A percentile compares a stretch with the other conserved stretches of the same genome.
Conservation (phyloP, 2,329 filamentous ascomycete genomes). For the Ophioceras dolichostomum region DNA sequence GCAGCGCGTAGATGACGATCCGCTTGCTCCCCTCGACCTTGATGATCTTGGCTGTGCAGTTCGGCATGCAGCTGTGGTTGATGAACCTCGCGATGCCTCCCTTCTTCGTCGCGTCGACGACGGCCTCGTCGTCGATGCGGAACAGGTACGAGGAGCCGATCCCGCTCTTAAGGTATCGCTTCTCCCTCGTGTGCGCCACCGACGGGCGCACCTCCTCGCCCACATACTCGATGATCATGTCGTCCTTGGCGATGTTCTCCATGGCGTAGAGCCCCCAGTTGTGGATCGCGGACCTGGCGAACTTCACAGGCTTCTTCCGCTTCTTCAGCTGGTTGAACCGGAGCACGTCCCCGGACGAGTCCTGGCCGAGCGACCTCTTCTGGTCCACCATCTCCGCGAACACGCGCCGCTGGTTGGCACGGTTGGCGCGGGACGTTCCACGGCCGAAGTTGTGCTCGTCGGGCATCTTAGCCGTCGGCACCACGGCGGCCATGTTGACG, state of each 20-base stretch:
- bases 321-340: constrained; percentile 99
- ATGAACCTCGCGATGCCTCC: constrained; percentile 97
- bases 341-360: constrained; percentile 84
- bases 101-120: constrained; percentile 97
- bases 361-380: constrained; percentile 71
- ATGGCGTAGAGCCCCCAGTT: constrained; percentile 98
- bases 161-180: constrained; percentile 85
- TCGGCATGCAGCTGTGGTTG: constrained; percentile 96
- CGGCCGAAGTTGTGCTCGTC: constrained; percentile 74
- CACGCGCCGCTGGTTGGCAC: constrained; percentile 88
- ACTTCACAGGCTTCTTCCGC: constrained; percentile 97
- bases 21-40: constrained; percentile 96
- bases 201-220: constrained; percentile 95
- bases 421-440: constrained; percentile 83
- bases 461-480: constrained; percentile 59
- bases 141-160: constrained; percentile 97
- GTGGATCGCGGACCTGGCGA: constrained; percentile 93
- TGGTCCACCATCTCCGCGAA: constrained; percentile 93
- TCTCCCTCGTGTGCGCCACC: constrained; percentile 92
- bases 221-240: constrained; percentile 99
- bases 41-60: constrained; percentile 98
- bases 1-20: constrained; percentile 96
- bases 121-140: constrained; percentile 93
- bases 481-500: constrained; percentile 31
- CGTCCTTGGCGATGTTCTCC: constrained; percentile 92